phyloP scores from a whole-genome alignment of 768 basidiomycete genomes.

The Tulasnella sp. region DNA sequence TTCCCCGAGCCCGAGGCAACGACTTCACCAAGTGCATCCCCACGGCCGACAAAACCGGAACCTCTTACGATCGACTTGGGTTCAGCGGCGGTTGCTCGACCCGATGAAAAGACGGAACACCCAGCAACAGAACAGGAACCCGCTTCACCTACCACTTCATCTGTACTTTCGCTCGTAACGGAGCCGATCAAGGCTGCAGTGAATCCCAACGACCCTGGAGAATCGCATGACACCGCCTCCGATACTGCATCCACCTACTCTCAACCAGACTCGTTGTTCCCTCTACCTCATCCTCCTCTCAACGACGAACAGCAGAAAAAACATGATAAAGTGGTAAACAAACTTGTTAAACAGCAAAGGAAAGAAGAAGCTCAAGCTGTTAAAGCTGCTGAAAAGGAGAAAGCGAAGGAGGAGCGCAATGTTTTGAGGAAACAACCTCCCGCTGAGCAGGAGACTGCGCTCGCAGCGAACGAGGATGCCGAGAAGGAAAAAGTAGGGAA shows the following conservation, averaged over 20 bases:
- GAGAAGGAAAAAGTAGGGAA: not conserved
- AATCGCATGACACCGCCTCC: not conserved
- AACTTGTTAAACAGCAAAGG: slow-evolving; percentile 37
- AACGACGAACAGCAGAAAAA: slow-evolving; percentile 39
- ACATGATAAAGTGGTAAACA: slow-evolving; percentile 40
- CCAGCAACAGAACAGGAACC: not conserved
- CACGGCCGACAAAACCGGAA: not conserved
- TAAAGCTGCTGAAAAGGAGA: slow-evolving; percentile 36
- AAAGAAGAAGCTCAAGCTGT: slow-evolving; percentile 37
- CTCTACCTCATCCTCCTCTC: slow-evolving; percentile 28
- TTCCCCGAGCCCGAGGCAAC: not conserved
- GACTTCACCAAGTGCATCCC: not conserved
- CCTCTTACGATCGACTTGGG: not conserved
- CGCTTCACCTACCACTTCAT: not conserved
- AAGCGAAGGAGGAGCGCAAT: slow-evolving; percentile 1
- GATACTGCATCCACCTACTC: not conserved
- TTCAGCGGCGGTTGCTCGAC: not conserved
- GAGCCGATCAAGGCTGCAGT: not conserved
- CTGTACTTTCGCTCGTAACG: not conserved
- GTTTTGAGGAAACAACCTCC: slow-evolving; percentile 7
- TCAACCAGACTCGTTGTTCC: slow-evolving; percentile 15
- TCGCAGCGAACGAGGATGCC: not conserved
- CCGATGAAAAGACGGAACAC: not conserved
- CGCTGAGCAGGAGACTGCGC: not conserved
- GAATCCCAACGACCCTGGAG: not conserved